Evolutionary conservation across 495 filamentous ascomycete species (phyloP).

Genomic region (Xylaria curta): DNA sequence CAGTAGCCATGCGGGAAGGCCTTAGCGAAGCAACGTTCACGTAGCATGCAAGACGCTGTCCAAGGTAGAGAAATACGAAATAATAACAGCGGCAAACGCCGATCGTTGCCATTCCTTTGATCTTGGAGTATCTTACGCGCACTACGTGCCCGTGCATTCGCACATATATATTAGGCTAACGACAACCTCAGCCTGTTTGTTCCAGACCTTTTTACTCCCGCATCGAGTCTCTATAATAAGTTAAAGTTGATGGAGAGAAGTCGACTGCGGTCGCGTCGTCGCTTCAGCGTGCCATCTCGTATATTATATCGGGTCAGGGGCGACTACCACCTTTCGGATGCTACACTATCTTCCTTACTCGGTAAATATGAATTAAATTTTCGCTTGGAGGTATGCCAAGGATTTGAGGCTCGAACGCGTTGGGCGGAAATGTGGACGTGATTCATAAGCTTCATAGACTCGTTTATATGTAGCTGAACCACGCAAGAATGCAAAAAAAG

Average conservation of each 20-base stretch:
- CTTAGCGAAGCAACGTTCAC: constrained; percentile 29
- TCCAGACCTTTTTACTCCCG: neutral
- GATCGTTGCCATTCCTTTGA: constrained; percentile 23
- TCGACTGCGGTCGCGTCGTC: neutral
- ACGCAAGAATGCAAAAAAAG: too few relatives aligned
- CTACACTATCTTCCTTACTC: neutral
- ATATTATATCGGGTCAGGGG: constrained; percentile 11
- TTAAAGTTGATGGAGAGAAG: neutral
- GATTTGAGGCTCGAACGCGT: constrained; percentile 9
- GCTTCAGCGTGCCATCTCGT: constrained; percentile 8
- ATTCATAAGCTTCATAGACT: constrained; percentile 2
- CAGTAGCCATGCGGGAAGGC: constrained; percentile 19
- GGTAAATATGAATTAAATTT: constrained; percentile 2
- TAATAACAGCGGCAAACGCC: neutral
- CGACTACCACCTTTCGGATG: constrained; percentile 12
- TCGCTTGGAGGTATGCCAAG: constrained; percentile 23
- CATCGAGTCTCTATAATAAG: neutral
- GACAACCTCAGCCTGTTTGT: constrained; percentile 5
- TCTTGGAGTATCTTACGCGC: constrained; percentile 25
- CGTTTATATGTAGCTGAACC: neutral
- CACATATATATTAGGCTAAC: constrained; percentile 23
- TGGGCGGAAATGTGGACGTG: neutral
- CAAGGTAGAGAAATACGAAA: constrained; percentile 10
- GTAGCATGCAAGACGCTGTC: constrained; percentile 34
- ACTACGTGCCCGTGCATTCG: constrained; percentile 28